Evolutionary conservation across 208 protist genomes (phyloP).

Genomic region (Herpetomonas samuelpessoai): DNA sequence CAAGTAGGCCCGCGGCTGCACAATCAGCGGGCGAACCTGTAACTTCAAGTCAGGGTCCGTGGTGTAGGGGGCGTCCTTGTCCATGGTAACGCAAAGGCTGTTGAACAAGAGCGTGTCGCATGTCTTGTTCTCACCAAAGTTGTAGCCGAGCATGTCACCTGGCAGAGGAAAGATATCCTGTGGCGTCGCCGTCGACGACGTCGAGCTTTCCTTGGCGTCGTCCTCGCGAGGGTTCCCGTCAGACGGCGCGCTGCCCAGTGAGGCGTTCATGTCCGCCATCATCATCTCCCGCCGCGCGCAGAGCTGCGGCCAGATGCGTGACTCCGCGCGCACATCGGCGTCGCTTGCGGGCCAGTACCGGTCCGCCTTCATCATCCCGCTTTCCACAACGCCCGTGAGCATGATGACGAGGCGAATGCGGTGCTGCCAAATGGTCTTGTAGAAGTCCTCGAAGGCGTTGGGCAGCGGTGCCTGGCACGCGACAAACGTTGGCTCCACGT

Average conservation of each 20-base stretch:
- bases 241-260: too few relatives aligned
- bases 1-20: neutral
- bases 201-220: too few relatives aligned
- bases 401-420: slow-evolving; percentile 73
- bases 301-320: too few relatives aligned
- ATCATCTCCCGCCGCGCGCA: slow-evolving; percentile 1
- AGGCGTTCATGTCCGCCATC: too few relatives aligned
- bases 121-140: neutral
- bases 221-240: too few relatives aligned
- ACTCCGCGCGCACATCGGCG: slow-evolving; percentile 5
- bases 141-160: too few relatives aligned
- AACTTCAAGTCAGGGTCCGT: slow-evolving; percentile 17
- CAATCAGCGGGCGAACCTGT: slow-evolving; percentile 19
- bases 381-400: slow-evolving; percentile 61
- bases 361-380: slow-evolving; percentile 64
- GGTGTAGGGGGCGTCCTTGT: slow-evolving; percentile 33
- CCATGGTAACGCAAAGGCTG: slow-evolving; percentile 23
- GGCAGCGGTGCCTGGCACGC: slow-evolving; percentile 75
- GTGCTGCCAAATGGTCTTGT: slow-evolving; percentile 31
- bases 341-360: slow-evolving; percentile 69
- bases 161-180: too few relatives aligned
- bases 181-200: too few relatives aligned
- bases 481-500: slow-evolving; percentile 52
- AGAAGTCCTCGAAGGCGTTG: slow-evolving; percentile 63
- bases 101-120: slow-evolving; percentile 8